Conservation (phyloP, 2,329 filamentous ascomycete species). For the Arthrobotrys conoides region DNA sequence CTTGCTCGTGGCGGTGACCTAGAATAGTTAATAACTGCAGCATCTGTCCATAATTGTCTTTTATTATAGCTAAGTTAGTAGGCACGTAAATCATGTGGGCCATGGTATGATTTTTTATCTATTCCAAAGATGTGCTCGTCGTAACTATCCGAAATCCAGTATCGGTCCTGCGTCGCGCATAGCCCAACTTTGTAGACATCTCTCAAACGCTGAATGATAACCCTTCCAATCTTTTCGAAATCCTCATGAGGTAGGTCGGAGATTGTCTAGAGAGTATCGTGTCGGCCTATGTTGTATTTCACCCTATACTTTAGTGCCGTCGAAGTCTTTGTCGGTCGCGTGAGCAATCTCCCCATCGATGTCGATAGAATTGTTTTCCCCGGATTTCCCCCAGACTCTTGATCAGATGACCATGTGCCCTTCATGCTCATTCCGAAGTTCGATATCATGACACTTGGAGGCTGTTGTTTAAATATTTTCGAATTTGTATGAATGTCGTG, state of each 20-base stretch:
- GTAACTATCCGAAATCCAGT: too few relatives aligned
- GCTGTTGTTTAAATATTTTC: not conserved
- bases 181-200: too few relatives aligned
- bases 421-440: not conserved
- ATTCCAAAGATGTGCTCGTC: too few relatives aligned
- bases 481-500: not conserved
- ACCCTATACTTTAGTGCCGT: not conserved
- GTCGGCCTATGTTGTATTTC: not conserved
- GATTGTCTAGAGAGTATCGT: too few relatives aligned
- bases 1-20: not conserved
- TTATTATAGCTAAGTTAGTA: too few relatives aligned
- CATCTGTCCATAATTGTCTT: too few relatives aligned
- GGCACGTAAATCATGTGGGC: too few relatives aligned
- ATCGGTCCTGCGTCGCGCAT: too few relatives aligned
- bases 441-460: not conserved
- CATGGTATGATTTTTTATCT: too few relatives aligned
- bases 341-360: not conserved
- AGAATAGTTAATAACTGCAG: not conserved
- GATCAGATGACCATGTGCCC: not conserved
- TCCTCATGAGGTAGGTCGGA: not conserved
- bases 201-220: too few relatives aligned
- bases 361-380: not conserved
- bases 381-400: not conserved
- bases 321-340: constrained; percentile 3
- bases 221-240: not conserved